These are phyloP conservation scores for Vicia sativa DNA, from an alignment of 306 rosid species.

Conservation along the genomic window DNA sequence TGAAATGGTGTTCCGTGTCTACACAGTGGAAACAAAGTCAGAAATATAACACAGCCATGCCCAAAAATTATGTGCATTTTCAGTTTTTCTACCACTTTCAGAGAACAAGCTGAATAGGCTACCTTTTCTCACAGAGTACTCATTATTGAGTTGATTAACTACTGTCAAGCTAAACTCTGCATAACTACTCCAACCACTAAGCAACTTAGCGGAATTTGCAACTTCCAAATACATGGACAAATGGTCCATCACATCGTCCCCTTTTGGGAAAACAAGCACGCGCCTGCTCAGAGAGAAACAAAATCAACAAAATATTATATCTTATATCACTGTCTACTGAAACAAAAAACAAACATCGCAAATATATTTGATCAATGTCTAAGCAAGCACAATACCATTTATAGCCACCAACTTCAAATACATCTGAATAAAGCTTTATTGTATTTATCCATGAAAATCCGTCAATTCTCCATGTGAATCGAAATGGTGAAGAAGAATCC, in stretches of 20 bases:
- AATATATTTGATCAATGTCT: not conserved
- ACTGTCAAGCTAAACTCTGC: not conserved
- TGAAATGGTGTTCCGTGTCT: not conserved
- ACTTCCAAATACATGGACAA: not conserved
- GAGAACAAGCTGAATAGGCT: not conserved
- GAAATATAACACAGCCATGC: not conserved
- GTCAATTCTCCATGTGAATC: conserved; percentile 66
- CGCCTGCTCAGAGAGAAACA: not conserved
- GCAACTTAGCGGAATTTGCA: not conserved
- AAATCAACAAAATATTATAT: not conserved
- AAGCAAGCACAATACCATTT: not conserved
- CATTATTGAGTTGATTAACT: not conserved
- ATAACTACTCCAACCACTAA: not conserved
- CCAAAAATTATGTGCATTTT: not conserved
- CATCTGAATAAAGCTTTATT: not conserved
- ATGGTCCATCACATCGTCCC: not conserved
- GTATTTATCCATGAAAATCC: not conserved
- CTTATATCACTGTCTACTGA: not conserved
- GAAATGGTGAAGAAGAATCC: conserved; percentile 61
- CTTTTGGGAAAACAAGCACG: not conserved
- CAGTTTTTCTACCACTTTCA: not conserved
- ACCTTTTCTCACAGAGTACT: not conserved
- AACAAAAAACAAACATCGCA: not conserved
- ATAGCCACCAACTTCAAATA: not conserved
- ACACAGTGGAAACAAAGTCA: not conserved